Conservation (phyloP, 306 rosid species). For the Rosa chinensis region DNA sequence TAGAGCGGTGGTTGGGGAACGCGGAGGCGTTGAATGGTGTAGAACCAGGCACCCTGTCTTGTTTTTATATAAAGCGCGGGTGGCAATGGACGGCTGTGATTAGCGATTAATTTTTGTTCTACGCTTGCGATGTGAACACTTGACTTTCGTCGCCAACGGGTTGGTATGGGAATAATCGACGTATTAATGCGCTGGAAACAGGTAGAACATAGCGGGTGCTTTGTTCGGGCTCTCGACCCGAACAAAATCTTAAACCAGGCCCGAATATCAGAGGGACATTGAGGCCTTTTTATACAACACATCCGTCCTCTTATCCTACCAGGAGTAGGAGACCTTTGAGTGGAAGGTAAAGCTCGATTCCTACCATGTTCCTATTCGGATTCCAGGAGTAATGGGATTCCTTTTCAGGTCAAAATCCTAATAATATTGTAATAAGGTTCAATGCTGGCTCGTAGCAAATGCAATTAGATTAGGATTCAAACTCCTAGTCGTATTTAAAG, state of each 20-base stretch:
- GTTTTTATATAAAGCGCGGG: neutral
- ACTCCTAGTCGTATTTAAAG: no score
- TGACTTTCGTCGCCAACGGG: neutral
- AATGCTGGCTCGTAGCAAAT: no score
- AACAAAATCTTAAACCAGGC: neutral
- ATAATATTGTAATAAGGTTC: no score
- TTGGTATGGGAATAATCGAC: neutral
- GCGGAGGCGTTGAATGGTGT: neutral
- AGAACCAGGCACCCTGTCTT: neutral
- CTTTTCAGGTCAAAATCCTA: neutral
- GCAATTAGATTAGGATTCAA: no score
- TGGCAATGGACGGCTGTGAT: conserved; percentile 23
- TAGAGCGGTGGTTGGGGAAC: no score
- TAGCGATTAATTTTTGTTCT: neutral
- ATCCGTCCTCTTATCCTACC: neutral
- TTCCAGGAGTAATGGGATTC: neutral
- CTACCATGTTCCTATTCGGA: neutral
- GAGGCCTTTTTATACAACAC: no score
- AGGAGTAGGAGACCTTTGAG: neutral
- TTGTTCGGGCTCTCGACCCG: neutral
- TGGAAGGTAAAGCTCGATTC: neutral
- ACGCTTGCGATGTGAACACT: neutral
- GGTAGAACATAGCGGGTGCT: neutral
- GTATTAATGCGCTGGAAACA: neutral
- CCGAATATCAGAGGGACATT: no score